phyloP scores from a whole-genome alignment of 2,329 filamentous ascomycete genomes.

The Ophiostoma sp. region DNA sequence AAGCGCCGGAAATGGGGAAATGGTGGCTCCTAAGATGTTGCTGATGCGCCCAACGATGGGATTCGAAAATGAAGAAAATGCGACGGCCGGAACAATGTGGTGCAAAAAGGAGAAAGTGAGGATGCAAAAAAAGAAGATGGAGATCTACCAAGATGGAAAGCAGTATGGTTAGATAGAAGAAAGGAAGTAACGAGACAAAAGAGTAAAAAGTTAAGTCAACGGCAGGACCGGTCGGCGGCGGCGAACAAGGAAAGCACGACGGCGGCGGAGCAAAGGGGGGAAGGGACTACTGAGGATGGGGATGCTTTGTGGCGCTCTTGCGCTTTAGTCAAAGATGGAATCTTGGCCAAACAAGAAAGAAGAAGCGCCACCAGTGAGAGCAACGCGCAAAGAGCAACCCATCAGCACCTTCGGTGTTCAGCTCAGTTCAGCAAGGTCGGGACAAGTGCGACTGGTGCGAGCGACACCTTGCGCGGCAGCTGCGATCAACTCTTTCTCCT shows the following conservation, averaged over 20 bases:
- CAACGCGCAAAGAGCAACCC: not conserved
- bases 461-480: not conserved
- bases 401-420: not conserved
- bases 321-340: not conserved
- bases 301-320: not conserved
- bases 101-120: not conserved
- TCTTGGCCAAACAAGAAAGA: constrained; percentile 9
- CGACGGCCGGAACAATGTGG: not conserved
- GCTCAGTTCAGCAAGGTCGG: not conserved
- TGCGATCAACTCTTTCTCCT: constrained; percentile 8
- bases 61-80: not conserved
- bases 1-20: not conserved
- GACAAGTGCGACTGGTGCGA: not conserved
- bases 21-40: not conserved
- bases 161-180: not conserved
- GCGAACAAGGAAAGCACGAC: constrained; percentile 1
- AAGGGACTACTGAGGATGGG: not conserved
- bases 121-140: not conserved
- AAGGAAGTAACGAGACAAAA: not conserved
- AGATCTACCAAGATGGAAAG: not conserved
- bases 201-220: not conserved
- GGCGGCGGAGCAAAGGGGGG: not conserved
- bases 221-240: constrained; percentile 6
- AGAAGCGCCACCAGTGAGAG: not conserved
- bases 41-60: not conserved